Base-by-base conservation (phyloP, 2,329 filamentous ascomycete genomes). In the Zymoseptoria brevis region DNA sequence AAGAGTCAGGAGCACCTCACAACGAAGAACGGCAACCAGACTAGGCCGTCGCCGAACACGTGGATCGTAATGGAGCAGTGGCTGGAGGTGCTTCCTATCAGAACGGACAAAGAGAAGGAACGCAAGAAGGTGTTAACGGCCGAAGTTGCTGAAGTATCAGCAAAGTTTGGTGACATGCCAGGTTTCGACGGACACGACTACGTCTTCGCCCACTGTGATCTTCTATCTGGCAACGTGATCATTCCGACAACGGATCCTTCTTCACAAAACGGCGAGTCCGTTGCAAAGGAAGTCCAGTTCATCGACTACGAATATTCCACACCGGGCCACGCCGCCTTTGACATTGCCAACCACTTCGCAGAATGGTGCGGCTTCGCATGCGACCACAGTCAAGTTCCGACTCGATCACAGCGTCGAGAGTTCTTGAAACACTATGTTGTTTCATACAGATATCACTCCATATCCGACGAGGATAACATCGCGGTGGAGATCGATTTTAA, bases 251-350 rank as follows among this genome's bases (percentile, higher is more conserved):
- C 30, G 49, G 58, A 19, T 59, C 69, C 68, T 68, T 24, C 68
- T 68, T 24, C 72, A 21, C 22, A 57, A 41, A 55, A 57, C 69
- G 68, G 69, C 29, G 41, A 60, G 13, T 57, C 60, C 22, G 54
- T 55, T 11, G 67, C 60, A 49, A 61, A 62, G 8, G 57, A 61
- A 9, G 87, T 93, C 57, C 84, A 83, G 71, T 97, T 99, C 76
- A 99, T 99, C 73, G 94, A 99, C 76, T 99, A 97, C 78, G 94
- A 99, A 75, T 99, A 99, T 75, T 91, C 92, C 13, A 94, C 90
- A 4, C 92, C 94, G 2, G 93, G 92, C 0, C 93, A 93, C 1
- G 91, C 92, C 3, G 92, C 93, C 1, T 99, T 99, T 75, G 94
- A 99, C 73, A 86, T 99, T 67, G 88, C 93, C 55, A 99, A 99